Evolutionary conservation across 176 grass and related monocot species (phyloP).

Genomic region (Tillandsia leiboldiana): DNA sequence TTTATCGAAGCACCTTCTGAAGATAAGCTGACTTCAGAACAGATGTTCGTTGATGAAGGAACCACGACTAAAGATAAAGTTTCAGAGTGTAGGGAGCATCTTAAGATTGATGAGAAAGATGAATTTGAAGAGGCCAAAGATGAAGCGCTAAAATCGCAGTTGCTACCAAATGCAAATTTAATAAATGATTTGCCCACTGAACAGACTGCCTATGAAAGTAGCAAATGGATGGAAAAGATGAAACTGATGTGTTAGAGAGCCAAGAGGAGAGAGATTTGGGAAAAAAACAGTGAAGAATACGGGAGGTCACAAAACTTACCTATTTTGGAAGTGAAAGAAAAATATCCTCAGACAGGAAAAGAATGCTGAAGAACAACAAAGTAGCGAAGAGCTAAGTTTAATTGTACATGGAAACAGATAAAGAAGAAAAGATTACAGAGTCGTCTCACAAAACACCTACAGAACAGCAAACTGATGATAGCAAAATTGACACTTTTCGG

Average conservation of each 20-base stretch:
- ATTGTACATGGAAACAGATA: neutral
- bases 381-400: neutral
- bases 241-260: neutral
- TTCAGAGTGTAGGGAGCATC: neutral
- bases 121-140: neutral
- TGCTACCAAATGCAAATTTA: neutral
- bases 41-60: neutral
- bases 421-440: neutral
- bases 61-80: neutral
- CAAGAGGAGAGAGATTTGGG: neutral
- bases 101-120: neutral
- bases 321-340: neutral
- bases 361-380: neutral
- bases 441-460: neutral
- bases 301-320: neutral
- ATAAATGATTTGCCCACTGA: neutral
- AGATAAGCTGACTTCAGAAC: neutral
- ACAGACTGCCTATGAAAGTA: neutral
- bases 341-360: neutral
- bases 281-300: neutral
- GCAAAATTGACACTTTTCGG: neutral
- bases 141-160: neutral
- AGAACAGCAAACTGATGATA: conserved; percentile 1
- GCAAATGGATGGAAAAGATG: neutral
- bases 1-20: neutral